Conservation (phyloP, 441 rosid species). For the Croton laevigatus region DNA sequence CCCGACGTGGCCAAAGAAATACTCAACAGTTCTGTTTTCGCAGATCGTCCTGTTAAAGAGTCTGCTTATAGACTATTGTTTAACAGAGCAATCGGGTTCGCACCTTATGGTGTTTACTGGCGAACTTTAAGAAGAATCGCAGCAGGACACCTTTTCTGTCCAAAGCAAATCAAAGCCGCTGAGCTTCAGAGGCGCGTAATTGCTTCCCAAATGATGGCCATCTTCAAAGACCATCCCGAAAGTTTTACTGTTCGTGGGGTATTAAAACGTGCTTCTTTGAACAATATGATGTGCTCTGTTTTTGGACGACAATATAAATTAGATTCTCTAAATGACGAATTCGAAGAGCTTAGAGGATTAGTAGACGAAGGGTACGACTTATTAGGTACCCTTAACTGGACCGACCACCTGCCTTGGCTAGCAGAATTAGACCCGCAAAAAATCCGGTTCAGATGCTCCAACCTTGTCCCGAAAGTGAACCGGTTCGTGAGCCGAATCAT, state of each 20-base stretch:
- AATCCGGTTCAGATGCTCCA: constrained; percentile 66
- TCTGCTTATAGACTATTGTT: constrained; percentile 85
- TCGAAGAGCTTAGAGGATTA: constrained; percentile 46
- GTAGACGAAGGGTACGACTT: constrained; percentile 87
- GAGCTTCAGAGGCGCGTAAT: constrained; percentile 45
- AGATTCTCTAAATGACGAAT: constrained; percentile 38
- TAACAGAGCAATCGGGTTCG: constrained; percentile 84
- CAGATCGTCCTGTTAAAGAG: constrained; percentile 79
- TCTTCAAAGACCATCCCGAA: constrained; percentile 25
- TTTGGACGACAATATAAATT: constrained; percentile 61
- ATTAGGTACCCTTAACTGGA: constrained; percentile 69
- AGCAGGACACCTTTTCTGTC: constrained; percentile 60
- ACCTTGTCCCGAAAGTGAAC: constrained; percentile 67
- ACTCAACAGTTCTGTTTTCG: constrained; percentile 62
- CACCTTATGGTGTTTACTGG: constrained; percentile 79
- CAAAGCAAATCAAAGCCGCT: constrained; percentile 62
- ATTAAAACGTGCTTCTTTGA: constrained; percentile 68
- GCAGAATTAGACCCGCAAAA: constrained; percentile 68
- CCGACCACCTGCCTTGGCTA: constrained; percentile 79
- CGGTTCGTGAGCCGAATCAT: constrained; percentile 55
- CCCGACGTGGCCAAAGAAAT: constrained; percentile 82
- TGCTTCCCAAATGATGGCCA: constrained; percentile 49
- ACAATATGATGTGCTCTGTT: constrained; percentile 76
- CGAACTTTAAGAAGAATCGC: constrained; percentile 67
- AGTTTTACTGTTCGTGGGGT: constrained; percentile 46